Evolutionary conservation across 139 green algal genomes (phyloP), one percentile per base, ranked within the genome.

Genomic region (Chlorella sp.): DNA sequence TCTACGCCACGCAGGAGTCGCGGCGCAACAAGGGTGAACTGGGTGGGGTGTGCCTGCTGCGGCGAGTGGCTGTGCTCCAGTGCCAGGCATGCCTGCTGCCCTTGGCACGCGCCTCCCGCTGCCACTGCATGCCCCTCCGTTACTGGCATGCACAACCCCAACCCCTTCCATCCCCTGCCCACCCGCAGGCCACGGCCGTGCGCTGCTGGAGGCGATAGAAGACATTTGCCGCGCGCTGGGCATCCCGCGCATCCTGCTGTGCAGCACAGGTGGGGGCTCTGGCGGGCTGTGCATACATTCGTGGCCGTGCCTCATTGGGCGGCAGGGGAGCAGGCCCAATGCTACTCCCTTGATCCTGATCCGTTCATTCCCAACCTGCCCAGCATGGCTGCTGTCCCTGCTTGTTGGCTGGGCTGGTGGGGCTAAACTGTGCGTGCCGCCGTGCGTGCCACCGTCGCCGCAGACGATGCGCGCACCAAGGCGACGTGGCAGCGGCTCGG

Each of bases 191-290:
- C 96, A 96, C 84, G 95, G 96, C 54, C 92, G 94, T 44, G 95
- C 92, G 70, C 82, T 98, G n/a, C 84, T 98, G 54, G 93, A 98
- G 89, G 92, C 92, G 26, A 94, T 98, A 65, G 94, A 98, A 84
- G 90, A 96, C 54, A 87, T 98, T 6, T 90, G 87, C 77, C 64
- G 91, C 26, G 56, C 84, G 19, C 80, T 91, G 24, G n/a, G 68
- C 56, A 80, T 94, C 19, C 88, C 85, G 51, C 70, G 74, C 48
- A 85, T 95, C 48, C 78, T 95, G 76, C 88, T 95, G 26, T 95
- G 90, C 83, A 90, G 78, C 76, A 96, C 93, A 24, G 79, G 79
- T 76, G 64, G 17, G 74, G 6, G 30, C 30, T 28, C 32, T 0
- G 30, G 56, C 22, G 56, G n/a, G n/a, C n/a, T n/a, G n/a, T n/a